Evolutionary conservation across 2,329 filamentous ascomycete genomes (phyloP), one percentile per base, ranked within the genome.

Genomic region (Massarina eburnea): DNA sequence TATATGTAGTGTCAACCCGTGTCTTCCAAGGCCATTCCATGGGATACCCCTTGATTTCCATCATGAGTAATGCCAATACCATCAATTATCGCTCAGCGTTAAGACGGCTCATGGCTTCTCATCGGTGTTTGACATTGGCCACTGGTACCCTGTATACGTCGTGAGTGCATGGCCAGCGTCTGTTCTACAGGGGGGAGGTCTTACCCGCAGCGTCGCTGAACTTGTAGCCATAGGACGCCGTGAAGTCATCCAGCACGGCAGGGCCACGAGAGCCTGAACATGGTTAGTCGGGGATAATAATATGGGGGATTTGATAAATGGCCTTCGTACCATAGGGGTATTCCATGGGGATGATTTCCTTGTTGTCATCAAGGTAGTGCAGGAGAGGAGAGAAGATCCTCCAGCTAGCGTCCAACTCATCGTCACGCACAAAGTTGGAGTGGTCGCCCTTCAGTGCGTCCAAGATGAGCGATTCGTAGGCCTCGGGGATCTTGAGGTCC

Each of bases 341-440:
- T 69, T 96, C 92, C 94, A 99, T 99, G 20, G 94, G 94, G 49
- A 96, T 89, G 58, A 99, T 97, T 76, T 99, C 94, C 81, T 96
- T 96, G 81, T 97, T 96, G 70, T 96, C 91, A 57, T 99, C 95
- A 10, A 99, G 84, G 76, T 99, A 99, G 79, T 99, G 92, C 54
- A 99, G 81, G 29, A 99, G 85, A 59, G 94, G 94, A 2, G 91
- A 95, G 76, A 99, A 99, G 73, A 99, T 95, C 73, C 91, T 90
- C 94, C 94, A 99, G 76, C 88, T 94, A 49, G 94, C 91, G 66
- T 99, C 94, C 22, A 99, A 82, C 78, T 99, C 94, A 68, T 72
- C 70, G 52, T 72, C 70, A 60, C 70, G 67, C 30, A 72, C 70
- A 38, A 99, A 99, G 85, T 99, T 99, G 74, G 91, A 97, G 81